Percentiles rank a stretch among this genome's conserved stretches.
Conservation (phyloP, 108 stramenopile species). For the Fistulifera solaris region DNA sequence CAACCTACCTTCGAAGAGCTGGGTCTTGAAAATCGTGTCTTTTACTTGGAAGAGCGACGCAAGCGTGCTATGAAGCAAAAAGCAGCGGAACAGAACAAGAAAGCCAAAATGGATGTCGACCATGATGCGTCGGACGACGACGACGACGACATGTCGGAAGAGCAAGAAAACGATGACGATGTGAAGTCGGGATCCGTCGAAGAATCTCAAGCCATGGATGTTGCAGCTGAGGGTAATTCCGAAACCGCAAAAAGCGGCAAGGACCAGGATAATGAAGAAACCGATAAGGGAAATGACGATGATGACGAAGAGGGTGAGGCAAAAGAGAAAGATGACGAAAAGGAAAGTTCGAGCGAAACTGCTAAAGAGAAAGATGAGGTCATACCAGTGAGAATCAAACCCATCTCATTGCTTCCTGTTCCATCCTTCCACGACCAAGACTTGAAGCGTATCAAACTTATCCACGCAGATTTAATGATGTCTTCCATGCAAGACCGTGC, state of each 20-base stretch:
- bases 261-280: slow-evolving; percentile 1
- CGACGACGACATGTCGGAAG: slow-evolving; percentile 12
- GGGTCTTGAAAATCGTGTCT: slow-evolving; percentile 47
- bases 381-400: slow-evolving; percentile 23
- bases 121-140: background rate
- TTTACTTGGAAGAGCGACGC: slow-evolving; percentile 47
- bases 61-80: slow-evolving; percentile 15
- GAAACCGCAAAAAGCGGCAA: background rate
- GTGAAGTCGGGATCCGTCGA: background rate
- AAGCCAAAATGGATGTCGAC: background rate
- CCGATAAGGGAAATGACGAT: background rate
- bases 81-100: background rate
- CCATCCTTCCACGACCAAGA: slow-evolving; percentile 73
- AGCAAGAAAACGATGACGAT: slow-evolving; percentile 9
- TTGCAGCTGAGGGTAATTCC: background rate
- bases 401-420: slow-evolving; percentile 48
- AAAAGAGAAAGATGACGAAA: slow-evolving; percentile 10
- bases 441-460: slow-evolving; percentile 31
- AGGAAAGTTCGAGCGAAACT: slow-evolving; percentile 9
- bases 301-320: slow-evolving; percentile 9
- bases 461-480: slow-evolving; percentile 41
- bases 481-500: slow-evolving; percentile 20
- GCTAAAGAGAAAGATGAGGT: slow-evolving; percentile 8
- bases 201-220: background rate
- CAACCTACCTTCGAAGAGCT: slow-evolving; percentile 68